A percentile compares a stretch with the other conserved stretches of the same genome.
These are phyloP conservation scores for Alternaria arborescens DNA, from an alignment of 2,329 filamentous ascomycete species.

Conservation along the genomic window DNA sequence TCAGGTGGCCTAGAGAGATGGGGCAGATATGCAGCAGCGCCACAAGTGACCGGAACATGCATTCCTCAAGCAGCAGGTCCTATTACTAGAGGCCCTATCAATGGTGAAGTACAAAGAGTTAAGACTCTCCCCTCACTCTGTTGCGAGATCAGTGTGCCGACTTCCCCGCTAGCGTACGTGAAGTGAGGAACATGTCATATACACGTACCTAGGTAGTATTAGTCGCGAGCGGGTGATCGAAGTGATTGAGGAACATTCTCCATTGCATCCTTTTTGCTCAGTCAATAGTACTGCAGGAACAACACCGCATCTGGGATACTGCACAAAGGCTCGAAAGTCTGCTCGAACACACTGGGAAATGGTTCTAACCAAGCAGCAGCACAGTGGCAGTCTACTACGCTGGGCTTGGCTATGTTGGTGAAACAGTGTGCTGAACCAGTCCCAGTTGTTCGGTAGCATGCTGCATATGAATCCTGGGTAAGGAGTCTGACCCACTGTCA, in stretches of 20 bases:
- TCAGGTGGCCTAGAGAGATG: neutral
- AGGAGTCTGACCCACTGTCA: neutral
- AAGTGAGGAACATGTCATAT: neutral
- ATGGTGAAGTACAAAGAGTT: neutral
- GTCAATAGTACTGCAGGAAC: neutral
- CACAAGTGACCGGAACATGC: constrained; percentile 6
- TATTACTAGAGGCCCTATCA: neutral
- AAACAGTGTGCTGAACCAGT: neutral
- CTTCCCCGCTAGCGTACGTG: neutral
- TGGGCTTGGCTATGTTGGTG: neutral
- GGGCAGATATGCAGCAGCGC: constrained; percentile 3
- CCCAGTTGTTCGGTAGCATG: neutral
- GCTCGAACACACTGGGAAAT: neutral
- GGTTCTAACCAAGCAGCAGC: neutral
- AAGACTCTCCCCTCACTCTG: neutral
- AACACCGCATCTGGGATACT: neutral
- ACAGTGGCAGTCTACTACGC: neutral
- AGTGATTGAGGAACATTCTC: neutral
- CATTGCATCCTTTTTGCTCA: neutral
- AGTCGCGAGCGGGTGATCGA: neutral
- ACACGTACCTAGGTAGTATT: neutral
- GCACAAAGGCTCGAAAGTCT: neutral
- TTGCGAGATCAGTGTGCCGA: neutral
- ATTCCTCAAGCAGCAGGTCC: neutral
- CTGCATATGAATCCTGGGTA: neutral